phyloP scores from a whole-genome alignment of 306 rosid genomes.

The Cicer chorassanicum region DNA sequence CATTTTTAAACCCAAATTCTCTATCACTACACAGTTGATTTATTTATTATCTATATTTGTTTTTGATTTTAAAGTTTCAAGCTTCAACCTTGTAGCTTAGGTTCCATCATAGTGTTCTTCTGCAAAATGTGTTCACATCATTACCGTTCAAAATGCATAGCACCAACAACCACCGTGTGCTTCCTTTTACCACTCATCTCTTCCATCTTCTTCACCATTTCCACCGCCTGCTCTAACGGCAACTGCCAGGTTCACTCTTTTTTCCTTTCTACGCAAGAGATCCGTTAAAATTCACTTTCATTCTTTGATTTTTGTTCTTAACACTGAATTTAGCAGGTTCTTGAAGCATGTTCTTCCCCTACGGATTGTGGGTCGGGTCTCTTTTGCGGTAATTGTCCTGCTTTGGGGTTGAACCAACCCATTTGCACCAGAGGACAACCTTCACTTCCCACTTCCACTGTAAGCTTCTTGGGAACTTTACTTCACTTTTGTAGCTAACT shows the following conservation, averaged over 20 bases:
- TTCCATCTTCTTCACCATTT: slow-evolving; percentile 44
- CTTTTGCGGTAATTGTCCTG: slow-evolving; percentile 91
- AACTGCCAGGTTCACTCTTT: slow-evolving; percentile 73
- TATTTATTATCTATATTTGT: not conserved
- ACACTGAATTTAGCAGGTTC: slow-evolving; percentile 59
- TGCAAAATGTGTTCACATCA: slow-evolving; percentile 57
- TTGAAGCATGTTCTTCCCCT: slow-evolving; percentile 68
- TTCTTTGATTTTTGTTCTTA: slow-evolving; percentile 31
- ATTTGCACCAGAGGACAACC: slow-evolving; percentile 86
- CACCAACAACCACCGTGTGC: slow-evolving; percentile 40
- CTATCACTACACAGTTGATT: too few relatives aligned
- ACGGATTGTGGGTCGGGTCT: slow-evolving; percentile 85
- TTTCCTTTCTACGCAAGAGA: slow-evolving; percentile 37
- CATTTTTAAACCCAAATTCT: too few relatives aligned
- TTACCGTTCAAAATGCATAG: slow-evolving; percentile 53
- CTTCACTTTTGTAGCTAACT: slow-evolving; percentile 23
- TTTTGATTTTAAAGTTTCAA: not conserved
- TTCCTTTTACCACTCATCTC: slow-evolving; percentile 52
- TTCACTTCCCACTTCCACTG: slow-evolving; percentile 64
- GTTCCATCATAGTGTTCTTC: slow-evolving; percentile 17
- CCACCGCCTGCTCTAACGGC: slow-evolving; percentile 73
- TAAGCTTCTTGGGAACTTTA: slow-evolving; percentile 41
- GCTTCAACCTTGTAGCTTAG: not conserved
- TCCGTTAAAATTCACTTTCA: slow-evolving; percentile 32
- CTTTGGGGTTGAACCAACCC: slow-evolving; percentile 72